Conservation (phyloP, 2,329 filamentous ascomycete genomes). For the Pseudogymnoascus sp. region DNA sequence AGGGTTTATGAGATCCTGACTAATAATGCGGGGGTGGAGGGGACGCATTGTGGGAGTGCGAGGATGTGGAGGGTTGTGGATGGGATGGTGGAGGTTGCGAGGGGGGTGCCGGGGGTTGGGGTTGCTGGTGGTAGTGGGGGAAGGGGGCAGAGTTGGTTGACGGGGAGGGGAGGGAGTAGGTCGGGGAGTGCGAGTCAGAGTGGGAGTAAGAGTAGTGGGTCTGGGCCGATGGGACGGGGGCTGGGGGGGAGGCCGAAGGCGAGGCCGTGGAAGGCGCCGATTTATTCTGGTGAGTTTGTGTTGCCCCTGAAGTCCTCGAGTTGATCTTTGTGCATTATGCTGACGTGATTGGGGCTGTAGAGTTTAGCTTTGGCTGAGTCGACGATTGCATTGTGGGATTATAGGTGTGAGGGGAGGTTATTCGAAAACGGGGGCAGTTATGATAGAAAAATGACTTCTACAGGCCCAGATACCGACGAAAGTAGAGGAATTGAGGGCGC, state of each 20-base stretch:
- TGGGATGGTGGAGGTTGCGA: conserved; percentile 16
- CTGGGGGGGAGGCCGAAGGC: conserved; percentile 27
- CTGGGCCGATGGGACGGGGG: conserved; percentile 17
- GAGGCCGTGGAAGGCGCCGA: conserved; percentile 33
- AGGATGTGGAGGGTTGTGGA: conserved; percentile 33
- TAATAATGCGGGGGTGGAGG: conserved; percentile 37
- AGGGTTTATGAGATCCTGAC: conserved; percentile 44
- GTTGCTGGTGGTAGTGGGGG: background rate
- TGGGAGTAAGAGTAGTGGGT: conserved; percentile 16
- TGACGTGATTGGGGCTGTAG: background rate
- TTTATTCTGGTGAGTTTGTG: conserved; percentile 29
- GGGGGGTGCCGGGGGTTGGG: background rate
- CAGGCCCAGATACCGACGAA: background rate
- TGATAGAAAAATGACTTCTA: background rate
- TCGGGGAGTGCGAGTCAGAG: conserved; percentile 21
- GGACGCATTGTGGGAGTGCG: conserved; percentile 42
- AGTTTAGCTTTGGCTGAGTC: background rate
- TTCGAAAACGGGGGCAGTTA: background rate
- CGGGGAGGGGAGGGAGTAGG: conserved; percentile 17
- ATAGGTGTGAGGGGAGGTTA: background rate
- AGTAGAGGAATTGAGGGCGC: background rate
- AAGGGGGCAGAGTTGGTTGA: background rate
- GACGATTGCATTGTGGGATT: background rate
- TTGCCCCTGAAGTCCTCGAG: background rate
- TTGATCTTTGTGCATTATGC: background rate